Evolutionary conservation across 2,329 filamentous ascomycete genomes (phyloP), one percentile per base, ranked within the genome.

Genomic region (Phialocephala subalpina): DNA sequence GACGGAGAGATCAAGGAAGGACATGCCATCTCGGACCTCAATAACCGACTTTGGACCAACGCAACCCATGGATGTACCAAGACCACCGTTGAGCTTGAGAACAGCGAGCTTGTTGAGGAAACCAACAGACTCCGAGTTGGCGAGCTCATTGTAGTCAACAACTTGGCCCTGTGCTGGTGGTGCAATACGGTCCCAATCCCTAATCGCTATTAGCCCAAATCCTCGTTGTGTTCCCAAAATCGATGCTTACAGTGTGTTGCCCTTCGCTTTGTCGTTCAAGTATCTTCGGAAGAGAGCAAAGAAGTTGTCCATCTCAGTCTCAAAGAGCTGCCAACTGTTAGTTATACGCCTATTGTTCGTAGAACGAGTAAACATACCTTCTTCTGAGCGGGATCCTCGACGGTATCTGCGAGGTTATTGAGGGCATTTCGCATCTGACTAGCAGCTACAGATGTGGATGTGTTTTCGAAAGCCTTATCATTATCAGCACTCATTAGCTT

Each of bases 251-350:
- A 96, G 88, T 60, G 89, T 89, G 80, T 96, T 97, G 80, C 95
- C 94, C 89, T 98, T 98, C 78, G 96, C 95, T 87, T 97, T 97
- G 85, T 98, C 96, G 80, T 97, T 97, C 70, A 99, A 86, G 83
- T 97, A 99, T 82, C 96, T 90, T 78, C 96, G 92, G 91, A 99
- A 99, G 69, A 99, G 91, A 68, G 94, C 91, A 79, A 99, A 99
- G 87, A 99, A 99, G 90, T 99, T 99, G 88, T 99, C 96, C 94
- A 97, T 98, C 84, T 99, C 95, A 4, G 94, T 97, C 84, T 98
- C 95, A 81, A 98, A 98, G 73, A 97, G 89, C 92, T 93, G 73
- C 73, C 57, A 63, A 55, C n/a, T 49, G 63, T 73, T 68, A 70
- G 66, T 59, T 14, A 69, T 57, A 53, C 9, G 18, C 20, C 18